Evolutionary conservation across 1,284 basidiomycete genomes (phyloP).

Genomic region (Ganoderma sp.): DNA sequence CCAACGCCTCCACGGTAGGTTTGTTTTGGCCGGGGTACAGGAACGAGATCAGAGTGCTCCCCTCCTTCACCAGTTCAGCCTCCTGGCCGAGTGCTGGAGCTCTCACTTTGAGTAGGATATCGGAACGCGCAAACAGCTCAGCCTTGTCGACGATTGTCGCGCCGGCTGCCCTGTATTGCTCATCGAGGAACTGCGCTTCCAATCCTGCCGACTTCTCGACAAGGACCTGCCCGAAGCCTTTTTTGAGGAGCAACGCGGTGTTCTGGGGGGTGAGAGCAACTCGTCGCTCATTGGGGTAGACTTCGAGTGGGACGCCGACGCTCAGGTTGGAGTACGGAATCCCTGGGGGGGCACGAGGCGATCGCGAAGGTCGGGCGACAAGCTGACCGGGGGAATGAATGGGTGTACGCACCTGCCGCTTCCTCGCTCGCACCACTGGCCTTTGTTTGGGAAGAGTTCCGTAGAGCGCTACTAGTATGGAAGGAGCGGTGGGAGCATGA

Average conservation of each 20-base stretch:
- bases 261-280: conserved; percentile 83
- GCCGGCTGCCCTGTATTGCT: conserved; percentile 78
- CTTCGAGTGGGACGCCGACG: conserved; percentile 80
- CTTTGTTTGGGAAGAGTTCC: conserved; percentile 33
- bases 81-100: conserved; percentile 71
- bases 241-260: conserved; percentile 74
- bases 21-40: conserved; percentile 84
- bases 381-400: conserved; percentile 8
- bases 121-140: conserved; percentile 65
- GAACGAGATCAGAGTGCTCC: conserved; percentile 83
- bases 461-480: conserved; percentile 30
- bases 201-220: conserved; percentile 75
- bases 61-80: conserved; percentile 63
- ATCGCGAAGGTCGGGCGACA: conserved; percentile 15
- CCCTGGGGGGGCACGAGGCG: conserved; percentile 44
- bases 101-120: conserved; percentile 84
- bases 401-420: conserved; percentile 32
- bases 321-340: conserved; percentile 74
- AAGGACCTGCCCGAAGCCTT: conserved; percentile 75
- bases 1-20: conserved; percentile 68
- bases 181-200: conserved; percentile 78
- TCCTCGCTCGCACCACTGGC: conserved; percentile 29
- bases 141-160: conserved; percentile 72
- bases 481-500: conserved; percentile 36
- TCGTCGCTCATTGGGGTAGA: conserved; percentile 76